A percentile compares a stretch with the other conserved stretches of the same genome.
phyloP scores from a whole-genome alignment of 2,329 filamentous ascomycete genomes.

The Apiospora aurea region DNA sequence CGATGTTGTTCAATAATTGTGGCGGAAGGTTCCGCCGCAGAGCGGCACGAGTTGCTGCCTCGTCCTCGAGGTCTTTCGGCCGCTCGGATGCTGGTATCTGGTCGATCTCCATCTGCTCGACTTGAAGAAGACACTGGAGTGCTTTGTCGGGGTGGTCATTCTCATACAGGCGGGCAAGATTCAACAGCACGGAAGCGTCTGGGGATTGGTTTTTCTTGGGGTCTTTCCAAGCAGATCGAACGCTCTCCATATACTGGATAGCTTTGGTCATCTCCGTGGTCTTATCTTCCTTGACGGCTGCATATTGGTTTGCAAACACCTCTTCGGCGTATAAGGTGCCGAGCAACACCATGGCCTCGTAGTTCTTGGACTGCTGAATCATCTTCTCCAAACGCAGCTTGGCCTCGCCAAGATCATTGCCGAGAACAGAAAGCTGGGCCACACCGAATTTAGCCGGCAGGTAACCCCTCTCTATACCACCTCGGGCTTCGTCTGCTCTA shows the following conservation, averaged over 20 bases:
- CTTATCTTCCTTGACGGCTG: conserved; percentile 84
- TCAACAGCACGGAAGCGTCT: conserved; percentile 88
- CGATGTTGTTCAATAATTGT: conserved; percentile 95
- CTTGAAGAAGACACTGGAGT: conserved; percentile 87
- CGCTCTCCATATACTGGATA: conserved; percentile 81
- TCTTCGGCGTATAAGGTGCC: conserved; percentile 95
- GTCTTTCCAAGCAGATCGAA: conserved; percentile 90
- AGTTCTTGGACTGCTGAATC: conserved; percentile 80
- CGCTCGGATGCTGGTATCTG: conserved; percentile 76
- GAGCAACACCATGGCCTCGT: conserved; percentile 91
- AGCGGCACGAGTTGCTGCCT: conserved; percentile 63
- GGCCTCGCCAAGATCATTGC: conserved; percentile 86
- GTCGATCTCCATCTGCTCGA: conserved; percentile 88
- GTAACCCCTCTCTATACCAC: conserved; percentile 89
- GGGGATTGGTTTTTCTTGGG: conserved; percentile 82
- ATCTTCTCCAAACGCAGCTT: conserved; percentile 96
- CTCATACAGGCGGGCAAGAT: conserved; percentile 92
- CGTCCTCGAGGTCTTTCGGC: conserved; percentile 66
- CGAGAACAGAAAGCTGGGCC: conserved; percentile 86
- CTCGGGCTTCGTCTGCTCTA: conserved; percentile 88
- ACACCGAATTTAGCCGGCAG: conserved; percentile 94
- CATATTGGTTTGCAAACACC: conserved; percentile 79
- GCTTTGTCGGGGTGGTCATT: conserved; percentile 86
- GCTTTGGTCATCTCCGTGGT: conserved; percentile 86
- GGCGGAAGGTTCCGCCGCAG: conserved; percentile 84